phyloP scores from a whole-genome alignment of 2,329 filamentous ascomycete genomes.

The Fusarium duplospermum region DNA sequence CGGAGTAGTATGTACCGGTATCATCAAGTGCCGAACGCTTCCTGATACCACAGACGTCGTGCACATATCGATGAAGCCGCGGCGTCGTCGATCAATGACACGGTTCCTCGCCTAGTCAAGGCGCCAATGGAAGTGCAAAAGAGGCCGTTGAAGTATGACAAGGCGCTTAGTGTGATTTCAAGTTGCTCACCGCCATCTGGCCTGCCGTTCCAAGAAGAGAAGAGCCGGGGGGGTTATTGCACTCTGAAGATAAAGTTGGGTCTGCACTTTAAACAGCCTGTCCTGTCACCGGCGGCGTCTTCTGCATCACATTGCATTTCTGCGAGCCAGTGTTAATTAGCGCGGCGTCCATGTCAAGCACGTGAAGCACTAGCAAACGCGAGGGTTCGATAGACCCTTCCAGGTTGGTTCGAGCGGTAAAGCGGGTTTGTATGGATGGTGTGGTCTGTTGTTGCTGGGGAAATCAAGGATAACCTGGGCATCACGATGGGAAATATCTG shows the following conservation, averaged over 20 bases:
- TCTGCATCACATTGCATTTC: not conserved
- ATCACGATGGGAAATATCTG: not conserved
- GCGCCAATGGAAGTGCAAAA: not conserved
- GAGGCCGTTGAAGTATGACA: not conserved
- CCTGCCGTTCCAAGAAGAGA: not conserved
- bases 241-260: not conserved
- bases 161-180: not conserved
- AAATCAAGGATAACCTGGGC: constrained; percentile 3
- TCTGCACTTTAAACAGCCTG: not conserved
- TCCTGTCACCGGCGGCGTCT: not conserved
- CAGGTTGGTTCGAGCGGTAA: constrained; percentile 11
- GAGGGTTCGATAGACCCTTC: constrained; percentile 11
- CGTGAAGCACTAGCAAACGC: constrained; percentile 22
- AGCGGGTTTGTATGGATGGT: not conserved
- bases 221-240: not conserved
- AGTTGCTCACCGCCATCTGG: constrained; percentile 13
- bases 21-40: not conserved
- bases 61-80: not conserved
- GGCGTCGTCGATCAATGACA: not conserved
- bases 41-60: not conserved
- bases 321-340: not conserved
- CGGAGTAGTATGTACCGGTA: not conserved
- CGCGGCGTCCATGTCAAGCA: constrained; percentile 3
- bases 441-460: constrained; percentile 7
- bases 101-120: not conserved